Evolutionary conservation across 371 early-diverging fungal species (phyloP), one percentile per base, ranked within the genome.

Genomic region (Mucor lusitanicus): DNA sequence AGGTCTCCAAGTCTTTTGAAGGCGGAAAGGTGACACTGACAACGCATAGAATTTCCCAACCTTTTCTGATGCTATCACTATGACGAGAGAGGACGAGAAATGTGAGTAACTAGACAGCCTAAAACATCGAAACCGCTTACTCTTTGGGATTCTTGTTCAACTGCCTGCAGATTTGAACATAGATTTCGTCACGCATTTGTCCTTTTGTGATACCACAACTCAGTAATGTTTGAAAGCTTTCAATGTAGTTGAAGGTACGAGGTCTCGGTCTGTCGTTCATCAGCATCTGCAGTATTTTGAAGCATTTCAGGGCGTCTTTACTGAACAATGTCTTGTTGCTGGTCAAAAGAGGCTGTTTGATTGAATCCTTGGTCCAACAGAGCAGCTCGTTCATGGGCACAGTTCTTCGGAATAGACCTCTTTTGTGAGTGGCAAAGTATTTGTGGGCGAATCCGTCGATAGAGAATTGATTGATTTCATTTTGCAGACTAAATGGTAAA

Each of bases 161-260:
- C 73, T 97, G 96, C 79, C 95, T 96, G 82, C 94, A 94, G 37
- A 97, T 71, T 82, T 97, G 97, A 21, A 95, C 95, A 73, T 93
- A 96, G 60, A 97, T 93, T 76, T 97, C 99, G 73, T 97, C 97
- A 30, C 97, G 87, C 72, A 98, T 81, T 35, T 87, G 88, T 40
- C 90, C 94, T 50, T 83, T 76, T 27, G 78, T 74, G 13, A 96
- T 89, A 6, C 96, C 97, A 57, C 79, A 72, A 58, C 89, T 90
- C 33, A 94, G 76, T 23, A 97, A 74, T 63, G 85, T 78, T 68
- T 94, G 94, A 33, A 92, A 89, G 57, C 91, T 92, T 48, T 83
- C 84, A n/a, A 71, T 72, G 11, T 67, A 71, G 65, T 76, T 67
- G 7, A 70, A 67, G 13, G 73, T 62, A 12, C 73, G 68, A 60